These are phyloP conservation scores for Phytophthora pisi DNA, from an alignment of 352 stramenopile genomes.

Conservation along the genomic window DNA sequence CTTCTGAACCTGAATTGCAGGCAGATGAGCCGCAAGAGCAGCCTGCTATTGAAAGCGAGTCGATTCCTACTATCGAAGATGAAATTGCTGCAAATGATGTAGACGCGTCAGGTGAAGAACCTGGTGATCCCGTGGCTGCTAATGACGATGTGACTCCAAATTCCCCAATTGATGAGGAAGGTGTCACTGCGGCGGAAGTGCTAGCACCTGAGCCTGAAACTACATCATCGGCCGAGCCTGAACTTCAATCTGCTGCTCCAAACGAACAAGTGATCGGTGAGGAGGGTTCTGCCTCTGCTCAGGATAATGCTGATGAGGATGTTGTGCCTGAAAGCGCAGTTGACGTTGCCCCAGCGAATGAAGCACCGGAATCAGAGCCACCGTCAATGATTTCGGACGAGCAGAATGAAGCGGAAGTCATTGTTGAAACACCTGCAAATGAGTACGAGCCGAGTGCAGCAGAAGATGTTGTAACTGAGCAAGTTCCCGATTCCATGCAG, in stretches of 20 bases:
- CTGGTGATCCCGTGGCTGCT: conserved; percentile 1
- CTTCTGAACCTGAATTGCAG: conserved; percentile 5
- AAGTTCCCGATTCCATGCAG: conserved; percentile 7
- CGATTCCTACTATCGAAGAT: background rate
- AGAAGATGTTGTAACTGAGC: background rate
- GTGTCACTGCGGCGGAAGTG: background rate
- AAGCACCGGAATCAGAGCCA: background rate
- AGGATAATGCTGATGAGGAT: background rate
- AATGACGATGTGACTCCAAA: background rate
- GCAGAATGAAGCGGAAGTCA: background rate
- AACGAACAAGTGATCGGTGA: background rate
- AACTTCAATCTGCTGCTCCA: background rate
- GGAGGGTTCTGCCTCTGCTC: background rate
- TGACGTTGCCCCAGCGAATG: background rate
- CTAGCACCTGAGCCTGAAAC: conserved; percentile 3
- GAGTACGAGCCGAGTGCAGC: conserved; percentile 1
- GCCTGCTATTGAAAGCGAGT: background rate
- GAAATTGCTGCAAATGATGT: conserved; percentile 5
- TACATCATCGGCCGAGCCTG: background rate
- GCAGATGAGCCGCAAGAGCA: conserved; percentile 1
- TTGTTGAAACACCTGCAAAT: background rate
- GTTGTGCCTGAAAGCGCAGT: background rate
- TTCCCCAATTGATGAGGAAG: conserved; percentile 5
- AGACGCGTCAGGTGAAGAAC: background rate
- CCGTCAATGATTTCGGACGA: background rate